phyloP scores from a whole-genome alignment of 768 basidiomycete genomes.

The Hericium rajendrae region DNA sequence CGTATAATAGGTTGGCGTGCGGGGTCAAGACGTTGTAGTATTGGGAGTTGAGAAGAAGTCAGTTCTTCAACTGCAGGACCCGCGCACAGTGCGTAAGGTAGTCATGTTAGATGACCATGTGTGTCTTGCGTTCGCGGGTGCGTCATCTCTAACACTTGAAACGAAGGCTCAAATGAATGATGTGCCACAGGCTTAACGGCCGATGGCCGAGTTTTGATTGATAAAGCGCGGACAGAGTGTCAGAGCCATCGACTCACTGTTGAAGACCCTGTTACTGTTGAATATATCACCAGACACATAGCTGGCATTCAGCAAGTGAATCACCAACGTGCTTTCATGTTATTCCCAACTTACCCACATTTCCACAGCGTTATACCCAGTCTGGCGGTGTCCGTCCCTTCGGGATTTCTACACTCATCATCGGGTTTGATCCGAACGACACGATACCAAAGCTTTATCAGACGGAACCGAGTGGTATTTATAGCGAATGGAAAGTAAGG shows the following conservation, averaged over 20 bases:
- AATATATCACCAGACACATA: conserved; percentile 96
- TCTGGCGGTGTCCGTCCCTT: conserved; percentile 98
- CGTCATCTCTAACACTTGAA: conserved; percentile 15
- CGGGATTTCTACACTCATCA: conserved; percentile 92
- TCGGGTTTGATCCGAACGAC: conserved; percentile 95
- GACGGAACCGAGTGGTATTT: conserved; percentile 97
- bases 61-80: conserved; percentile 93
- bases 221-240: conserved; percentile 96
- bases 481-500: conserved; percentile 92
- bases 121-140: conserved; percentile 95
- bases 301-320: conserved; percentile 96
- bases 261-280: conserved; percentile 95
- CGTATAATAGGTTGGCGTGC: conserved; percentile 73
- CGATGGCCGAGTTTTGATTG: conserved; percentile 94
- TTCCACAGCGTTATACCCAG: conserved; percentile 82
- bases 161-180: conserved; percentile 7
- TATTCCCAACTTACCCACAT: not conserved
- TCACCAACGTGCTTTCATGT: conserved; percentile 9
- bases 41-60: conserved; percentile 99
- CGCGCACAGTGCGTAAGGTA: conserved; percentile 93
- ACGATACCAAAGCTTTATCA: conserved; percentile 82
- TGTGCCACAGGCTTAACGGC: conserved; percentile 75
- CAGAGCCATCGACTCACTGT: conserved; percentile 95
- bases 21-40: conserved; percentile 90
- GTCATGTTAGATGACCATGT: conserved; percentile 98